Evolutionary conservation across 441 rosid species (phyloP).

Genomic region (Corymbia citriodora): DNA sequence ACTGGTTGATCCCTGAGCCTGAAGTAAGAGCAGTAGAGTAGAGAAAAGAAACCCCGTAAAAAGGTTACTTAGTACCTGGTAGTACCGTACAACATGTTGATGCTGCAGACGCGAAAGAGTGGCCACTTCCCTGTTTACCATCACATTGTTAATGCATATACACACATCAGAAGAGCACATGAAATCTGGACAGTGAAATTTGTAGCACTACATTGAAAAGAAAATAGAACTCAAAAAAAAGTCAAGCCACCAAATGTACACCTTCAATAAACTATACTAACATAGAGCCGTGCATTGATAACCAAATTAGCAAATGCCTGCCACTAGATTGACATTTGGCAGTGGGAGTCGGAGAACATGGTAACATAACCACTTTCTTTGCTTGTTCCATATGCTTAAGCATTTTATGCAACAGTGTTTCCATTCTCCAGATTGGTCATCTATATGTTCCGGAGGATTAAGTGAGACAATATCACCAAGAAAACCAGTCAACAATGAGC

Average conservation of each 20-base stretch:
- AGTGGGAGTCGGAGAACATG: not conserved
- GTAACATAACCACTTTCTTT: not conserved
- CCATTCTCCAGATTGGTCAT: not conserved
- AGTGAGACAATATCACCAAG: not conserved
- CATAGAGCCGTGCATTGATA: not conserved
- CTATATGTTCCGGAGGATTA: not conserved
- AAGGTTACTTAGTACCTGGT: slow-evolving; percentile 52
- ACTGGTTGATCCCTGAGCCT: not conserved
- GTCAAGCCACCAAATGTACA: not conserved
- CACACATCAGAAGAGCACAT: not conserved
- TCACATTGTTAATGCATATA: not conserved
- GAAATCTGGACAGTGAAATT: not conserved
- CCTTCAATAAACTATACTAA: not conserved
- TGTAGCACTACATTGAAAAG: not conserved
- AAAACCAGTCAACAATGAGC: not conserved
- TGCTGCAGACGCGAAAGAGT: slow-evolving; percentile 98
- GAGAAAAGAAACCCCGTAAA: slow-evolving; percentile 5
- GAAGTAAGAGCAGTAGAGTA: not conserved
- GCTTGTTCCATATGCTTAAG: not conserved
- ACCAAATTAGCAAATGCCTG: not conserved
- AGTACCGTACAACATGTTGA: slow-evolving; percentile 98
- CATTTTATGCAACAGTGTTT: not conserved
- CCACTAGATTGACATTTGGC: not conserved
- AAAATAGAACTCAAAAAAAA: not conserved
- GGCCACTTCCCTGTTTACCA: slow-evolving; percentile 79